Base-by-base conservation (phyloP, 2,329 filamentous ascomycete genomes). In the Endoconidiophora laricicola region DNA sequence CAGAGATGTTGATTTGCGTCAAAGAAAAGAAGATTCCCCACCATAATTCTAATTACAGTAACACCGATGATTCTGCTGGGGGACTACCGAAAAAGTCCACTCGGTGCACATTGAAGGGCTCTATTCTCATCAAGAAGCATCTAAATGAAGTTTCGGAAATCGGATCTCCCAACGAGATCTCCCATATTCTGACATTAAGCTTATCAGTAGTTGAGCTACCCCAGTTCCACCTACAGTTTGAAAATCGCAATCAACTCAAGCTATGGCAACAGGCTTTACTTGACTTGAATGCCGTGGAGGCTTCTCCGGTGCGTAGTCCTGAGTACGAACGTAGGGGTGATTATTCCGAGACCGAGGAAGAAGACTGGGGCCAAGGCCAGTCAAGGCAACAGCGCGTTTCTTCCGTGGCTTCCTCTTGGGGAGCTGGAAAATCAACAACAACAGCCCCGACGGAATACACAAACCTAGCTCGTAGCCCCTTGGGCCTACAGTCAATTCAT, bases 1-100 rank as follows among this genome's bases (percentile, higher is more conserved):
- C 83, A 3, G 91, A 98, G 67, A 98, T 98, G 91, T 82, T 98
- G 58, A 98, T 98, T 56, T 98, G 91, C 61, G 87, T 98, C 54
- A 98, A 96, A 66, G 91, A 96, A 66, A 96, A 95, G 74, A 94
- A 88, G 67, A 65, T 72, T 6, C 62, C 69, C 57, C 70, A 38
- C 2, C 62, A 65, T 22, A 49, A 58, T 59, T 54, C 44, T 7
- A 70, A 54, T 5, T 60, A 73, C 38, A 73, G 77, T 47, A 77
- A 84, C 56, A 88, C 84, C 75, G 81, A 79, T 46, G 77, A 77
- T 48, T 48, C 46, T 18, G 46, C 39, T 7, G 36, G 33, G 16
- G 68, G 70, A 3, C 61, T 70, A 1, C 73, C 72, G 20, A 73
- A 74, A 50, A 88, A 82, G 62, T 70, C 75, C 7, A 78, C 79